Conservation (phyloP, 345 rosid species). For the Trapa incisa region DNA sequence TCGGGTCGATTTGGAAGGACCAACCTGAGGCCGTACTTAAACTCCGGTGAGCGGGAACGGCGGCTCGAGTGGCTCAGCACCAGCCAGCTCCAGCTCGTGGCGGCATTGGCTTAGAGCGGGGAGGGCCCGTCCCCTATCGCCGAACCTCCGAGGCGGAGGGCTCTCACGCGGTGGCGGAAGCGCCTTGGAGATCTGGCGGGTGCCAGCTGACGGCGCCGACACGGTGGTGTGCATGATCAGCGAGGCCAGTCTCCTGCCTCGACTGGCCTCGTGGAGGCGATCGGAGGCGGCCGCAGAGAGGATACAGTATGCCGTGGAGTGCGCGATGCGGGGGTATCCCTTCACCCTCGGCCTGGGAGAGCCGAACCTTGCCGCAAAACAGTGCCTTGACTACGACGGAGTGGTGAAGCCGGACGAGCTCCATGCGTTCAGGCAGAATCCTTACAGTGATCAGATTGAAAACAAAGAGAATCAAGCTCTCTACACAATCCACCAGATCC, state of each 20-base stretch:
- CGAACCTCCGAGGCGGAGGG: conserved; percentile 26
- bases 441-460: conserved; percentile 20
- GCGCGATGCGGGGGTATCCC: conserved; percentile 57
- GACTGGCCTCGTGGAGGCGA: conserved; percentile 62
- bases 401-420: conserved; percentile 27
- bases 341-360: conserved; percentile 86
- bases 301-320: conserved; percentile 52
- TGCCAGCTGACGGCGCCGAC: conserved; percentile 21
- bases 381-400: conserved; percentile 33
- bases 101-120: conserved; percentile 42
- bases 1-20: conserved; percentile 3
- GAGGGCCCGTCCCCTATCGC: conserved; percentile 35
- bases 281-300: conserved; percentile 57
- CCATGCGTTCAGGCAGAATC: conserved; percentile 18
- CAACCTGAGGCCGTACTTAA: conserved; percentile 66
- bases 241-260: conserved; percentile 68
- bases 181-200: conserved; percentile 51
- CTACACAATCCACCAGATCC: conserved; percentile 57
- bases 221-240: conserved; percentile 49
- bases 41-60: conserved; percentile 56
- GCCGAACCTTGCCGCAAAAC: conserved; percentile 45
- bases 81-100: conserved; percentile 53
- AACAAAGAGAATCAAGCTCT: conserved; percentile 55
- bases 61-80: conserved; percentile 53
- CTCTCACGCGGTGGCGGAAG: conserved; percentile 32